These are phyloP conservation scores for Ophiostoma australiae DNA, from an alignment of 2,329 filamentous ascomycete species.

Conservation along the genomic window DNA sequence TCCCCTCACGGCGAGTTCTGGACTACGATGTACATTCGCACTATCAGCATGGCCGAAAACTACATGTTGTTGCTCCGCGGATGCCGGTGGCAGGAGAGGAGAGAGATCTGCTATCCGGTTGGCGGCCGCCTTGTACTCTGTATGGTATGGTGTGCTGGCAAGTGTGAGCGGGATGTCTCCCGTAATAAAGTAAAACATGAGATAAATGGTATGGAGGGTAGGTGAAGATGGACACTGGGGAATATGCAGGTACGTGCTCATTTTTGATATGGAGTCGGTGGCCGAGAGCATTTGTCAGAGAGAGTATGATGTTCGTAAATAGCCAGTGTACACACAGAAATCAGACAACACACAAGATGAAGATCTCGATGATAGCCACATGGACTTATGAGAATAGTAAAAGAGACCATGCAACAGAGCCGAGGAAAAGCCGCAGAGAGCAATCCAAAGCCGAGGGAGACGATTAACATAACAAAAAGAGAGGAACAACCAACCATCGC, in stretches of 20 bases:
- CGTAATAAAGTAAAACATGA: neutral
- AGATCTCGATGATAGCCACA: too few relatives aligned
- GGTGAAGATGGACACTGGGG: neutral
- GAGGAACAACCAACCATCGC: neutral
- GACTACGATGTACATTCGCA: too few relatives aligned
- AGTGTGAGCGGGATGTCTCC: constrained; percentile 10
- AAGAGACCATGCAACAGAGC: neutral
- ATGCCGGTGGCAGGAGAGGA: neutral
- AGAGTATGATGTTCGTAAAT: too few relatives aligned
- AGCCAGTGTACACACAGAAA: too few relatives aligned
- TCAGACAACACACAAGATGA: too few relatives aligned
- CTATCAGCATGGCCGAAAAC: too few relatives aligned
- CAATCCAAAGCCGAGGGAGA: neutral
- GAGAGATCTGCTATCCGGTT: neutral
- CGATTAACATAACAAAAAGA: neutral
- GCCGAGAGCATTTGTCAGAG: neutral
- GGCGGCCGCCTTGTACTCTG: neutral
- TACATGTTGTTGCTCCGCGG: neutral
- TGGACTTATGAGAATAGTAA: too few relatives aligned
- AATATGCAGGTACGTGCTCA: neutral
- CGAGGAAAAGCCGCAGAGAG: neutral
- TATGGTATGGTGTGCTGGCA: neutral
- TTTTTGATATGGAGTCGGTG: neutral
- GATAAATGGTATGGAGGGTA: neutral
- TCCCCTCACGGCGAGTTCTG: neutral